Conservation (phyloP, 2,329 filamentous ascomycete genomes). For the Nannizziopsis barbatae region DNA sequence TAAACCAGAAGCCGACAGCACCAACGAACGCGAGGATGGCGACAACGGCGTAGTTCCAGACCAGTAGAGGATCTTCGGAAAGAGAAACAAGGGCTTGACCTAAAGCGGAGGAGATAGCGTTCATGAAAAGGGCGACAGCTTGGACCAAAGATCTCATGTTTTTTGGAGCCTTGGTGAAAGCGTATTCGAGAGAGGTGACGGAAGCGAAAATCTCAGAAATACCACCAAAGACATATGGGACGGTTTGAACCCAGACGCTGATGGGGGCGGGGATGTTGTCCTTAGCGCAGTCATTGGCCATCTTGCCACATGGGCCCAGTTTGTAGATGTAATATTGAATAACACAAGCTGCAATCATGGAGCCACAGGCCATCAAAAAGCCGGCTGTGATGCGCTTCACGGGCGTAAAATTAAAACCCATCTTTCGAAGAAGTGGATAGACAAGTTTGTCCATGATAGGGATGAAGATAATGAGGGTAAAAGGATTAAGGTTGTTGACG, state of each 20-base stretch:
- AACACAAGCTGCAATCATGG: slow-evolving; percentile 42
- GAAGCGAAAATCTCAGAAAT: slow-evolving; percentile 49
- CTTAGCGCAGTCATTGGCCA: slow-evolving; percentile 44
- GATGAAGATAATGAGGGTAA: slow-evolving; percentile 45
- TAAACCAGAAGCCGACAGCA: slow-evolving; percentile 56
- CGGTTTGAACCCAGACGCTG: slow-evolving; percentile 49
- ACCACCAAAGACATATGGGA: slow-evolving; percentile 43
- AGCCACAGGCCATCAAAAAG: slow-evolving; percentile 38
- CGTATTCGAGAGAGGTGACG: slow-evolving; percentile 59
- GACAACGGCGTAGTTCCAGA: slow-evolving; percentile 60
- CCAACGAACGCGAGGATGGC: slow-evolving; percentile 53
- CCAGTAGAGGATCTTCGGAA: slow-evolving; percentile 52
- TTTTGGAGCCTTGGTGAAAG: slow-evolving; percentile 63
- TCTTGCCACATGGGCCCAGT: slow-evolving; percentile 48
- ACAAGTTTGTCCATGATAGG: slow-evolving; percentile 43
- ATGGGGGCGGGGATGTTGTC: slow-evolving; percentile 43
- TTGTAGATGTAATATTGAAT: slow-evolving; percentile 48
- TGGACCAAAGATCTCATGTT: slow-evolving; percentile 71
- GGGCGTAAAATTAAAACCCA: slow-evolving; percentile 41
- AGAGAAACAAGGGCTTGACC: slow-evolving; percentile 57
- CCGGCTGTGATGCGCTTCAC: slow-evolving; percentile 44
- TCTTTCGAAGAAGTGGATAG: slow-evolving; percentile 41
- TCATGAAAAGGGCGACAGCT: slow-evolving; percentile 59
- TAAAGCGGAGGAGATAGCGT: slow-evolving; percentile 56
- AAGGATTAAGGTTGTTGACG: slow-evolving; percentile 45